Evolutionary conservation across 306 rosid species (phyloP), one percentile per base, ranked within the genome.

Genomic region (Cercis canadensis): DNA sequence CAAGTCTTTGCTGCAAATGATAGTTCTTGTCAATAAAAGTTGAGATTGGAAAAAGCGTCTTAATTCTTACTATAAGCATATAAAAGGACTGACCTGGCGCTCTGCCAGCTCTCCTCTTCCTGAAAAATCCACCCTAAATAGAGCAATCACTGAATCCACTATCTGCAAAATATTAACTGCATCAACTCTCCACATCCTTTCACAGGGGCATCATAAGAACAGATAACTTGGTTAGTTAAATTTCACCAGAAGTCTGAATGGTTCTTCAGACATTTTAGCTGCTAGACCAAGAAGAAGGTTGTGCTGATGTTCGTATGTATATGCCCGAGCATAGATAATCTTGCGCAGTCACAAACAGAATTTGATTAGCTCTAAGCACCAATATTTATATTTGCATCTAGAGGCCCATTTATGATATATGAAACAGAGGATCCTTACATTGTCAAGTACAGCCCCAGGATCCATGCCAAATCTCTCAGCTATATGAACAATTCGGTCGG

Each of bases 101-200:
- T 94, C 98, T 52, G 98, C 98, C 49, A 94, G 95, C 80, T 94
- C 96, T 78, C 98, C 97, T 81, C 98, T 87, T 70, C 98, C 97
- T 0, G 96, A 74, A 65, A 94, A 94, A 68, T 94, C 98, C 74
- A 90, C 98, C 57, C 95, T 88, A 81, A 94, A 89, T 54, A 90
- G 88, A 57, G 98, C 97, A 74, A 90, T 94, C 45, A 94, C 87
- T 0, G 97, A 89, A 80, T 90, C 98, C 51, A 94, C 88, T 39
- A 90, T 94, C 98, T 90, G 87, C 67, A 65, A 80, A 72, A 63
- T 43, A 56, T 3, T 21, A 82, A 45, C 51, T 8, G 34, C 43
- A 11, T 83, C 61, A 86, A 65, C 51, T 45, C 14, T 62, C 70
- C 40, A 47, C 45, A 54, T 67, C 47, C 24, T 43, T 66, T 32